These are phyloP conservation scores for Pythium biforme DNA, from an alignment of 352 stramenopile genomes.

Conservation along the genomic window DNA sequence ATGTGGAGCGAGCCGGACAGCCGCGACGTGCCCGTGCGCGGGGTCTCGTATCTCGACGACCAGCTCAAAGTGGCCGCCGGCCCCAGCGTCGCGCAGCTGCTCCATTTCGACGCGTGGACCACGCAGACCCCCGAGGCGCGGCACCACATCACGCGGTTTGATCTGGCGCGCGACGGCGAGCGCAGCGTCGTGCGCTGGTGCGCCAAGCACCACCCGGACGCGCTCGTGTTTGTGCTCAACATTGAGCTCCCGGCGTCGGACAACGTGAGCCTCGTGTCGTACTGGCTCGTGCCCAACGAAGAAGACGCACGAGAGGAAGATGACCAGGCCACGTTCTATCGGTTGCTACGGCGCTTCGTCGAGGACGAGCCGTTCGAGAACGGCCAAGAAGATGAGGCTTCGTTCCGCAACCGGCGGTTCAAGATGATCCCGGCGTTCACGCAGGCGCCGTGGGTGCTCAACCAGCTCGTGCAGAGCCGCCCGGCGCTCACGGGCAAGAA, in stretches of 20 bases:
- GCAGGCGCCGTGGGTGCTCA: conserved; percentile 83
- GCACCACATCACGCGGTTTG: conserved; percentile 55
- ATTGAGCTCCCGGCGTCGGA: conserved; percentile 74
- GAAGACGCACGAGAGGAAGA: conserved; percentile 2
- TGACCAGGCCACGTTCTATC: conserved; percentile 45
- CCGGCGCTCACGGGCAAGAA: conserved; percentile 84
- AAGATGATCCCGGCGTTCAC: conserved; percentile 89
- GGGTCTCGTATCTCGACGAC: conserved; percentile 54
- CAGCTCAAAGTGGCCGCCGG: conserved; percentile 40
- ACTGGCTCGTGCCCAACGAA: conserved; percentile 57
- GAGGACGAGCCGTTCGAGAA: conserved; percentile 30
- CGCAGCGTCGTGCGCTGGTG: conserved; percentile 56
- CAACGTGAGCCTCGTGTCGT: conserved; percentile 72
- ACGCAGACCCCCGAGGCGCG: conserved; percentile 39
- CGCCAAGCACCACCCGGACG: conserved; percentile 39
- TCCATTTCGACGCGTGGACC: conserved; percentile 71
- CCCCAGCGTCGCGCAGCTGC: conserved; percentile 35
- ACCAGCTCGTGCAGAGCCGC: conserved; percentile 77
- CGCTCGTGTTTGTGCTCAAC: conserved; percentile 86
- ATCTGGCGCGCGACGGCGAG: conserved; percentile 35
- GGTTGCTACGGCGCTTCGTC: conserved; percentile 56
- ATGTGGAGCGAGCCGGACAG: conserved; percentile 67
- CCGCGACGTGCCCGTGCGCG: conserved; percentile 51
- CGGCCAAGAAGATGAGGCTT: conserved; percentile 31
- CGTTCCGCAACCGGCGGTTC: conserved; percentile 74